phyloP scores from a whole-genome alignment of 306 rosid genomes.

The Begonia peltatifolia region DNA sequence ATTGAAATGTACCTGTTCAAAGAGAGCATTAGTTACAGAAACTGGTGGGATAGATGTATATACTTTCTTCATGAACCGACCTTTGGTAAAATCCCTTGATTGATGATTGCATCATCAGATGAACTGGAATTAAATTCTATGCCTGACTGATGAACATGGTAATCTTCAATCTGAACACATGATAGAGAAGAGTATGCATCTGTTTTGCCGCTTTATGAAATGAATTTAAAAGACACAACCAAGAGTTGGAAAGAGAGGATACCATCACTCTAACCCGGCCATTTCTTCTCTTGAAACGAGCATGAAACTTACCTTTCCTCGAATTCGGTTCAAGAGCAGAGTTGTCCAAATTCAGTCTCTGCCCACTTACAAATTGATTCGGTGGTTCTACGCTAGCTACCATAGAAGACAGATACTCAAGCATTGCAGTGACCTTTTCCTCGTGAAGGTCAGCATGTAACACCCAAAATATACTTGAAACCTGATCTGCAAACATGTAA shows the following conservation, averaged over 20 bases:
- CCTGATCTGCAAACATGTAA: conserved; percentile 31
- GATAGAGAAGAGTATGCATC: background rate
- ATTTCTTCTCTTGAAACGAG: conserved; percentile 78
- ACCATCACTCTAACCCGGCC: conserved; percentile 88
- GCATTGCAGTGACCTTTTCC: conserved; percentile 40
- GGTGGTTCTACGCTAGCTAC: conserved; percentile 60
- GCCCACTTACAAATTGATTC: conserved; percentile 29
- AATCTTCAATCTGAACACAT: conserved; percentile 47
- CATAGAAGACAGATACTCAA: conserved; percentile 80
- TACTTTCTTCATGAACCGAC: conserved; percentile 19
- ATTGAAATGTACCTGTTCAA: conserved; percentile 65
- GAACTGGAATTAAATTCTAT: conserved; percentile 39
- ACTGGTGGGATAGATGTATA: background rate
- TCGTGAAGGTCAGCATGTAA: conserved; percentile 80
- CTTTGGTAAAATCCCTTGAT: conserved; percentile 63
- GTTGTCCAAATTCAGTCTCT: conserved; percentile 20
- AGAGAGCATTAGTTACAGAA: background rate
- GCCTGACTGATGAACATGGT: conserved; percentile 38
- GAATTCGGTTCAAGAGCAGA: conserved; percentile 27
- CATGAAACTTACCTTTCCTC: conserved; percentile 55
- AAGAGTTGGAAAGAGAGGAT: conserved; percentile 14
- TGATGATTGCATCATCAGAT: conserved; percentile 29
- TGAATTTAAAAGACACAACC: background rate
- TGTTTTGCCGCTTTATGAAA: conserved; percentile 6
- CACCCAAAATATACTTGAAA: conserved; percentile 69